Evolutionary conservation across 257 asterid genomes (phyloP), one percentile per base, ranked within the genome.

Genomic region (Solanum etuberosum): DNA sequence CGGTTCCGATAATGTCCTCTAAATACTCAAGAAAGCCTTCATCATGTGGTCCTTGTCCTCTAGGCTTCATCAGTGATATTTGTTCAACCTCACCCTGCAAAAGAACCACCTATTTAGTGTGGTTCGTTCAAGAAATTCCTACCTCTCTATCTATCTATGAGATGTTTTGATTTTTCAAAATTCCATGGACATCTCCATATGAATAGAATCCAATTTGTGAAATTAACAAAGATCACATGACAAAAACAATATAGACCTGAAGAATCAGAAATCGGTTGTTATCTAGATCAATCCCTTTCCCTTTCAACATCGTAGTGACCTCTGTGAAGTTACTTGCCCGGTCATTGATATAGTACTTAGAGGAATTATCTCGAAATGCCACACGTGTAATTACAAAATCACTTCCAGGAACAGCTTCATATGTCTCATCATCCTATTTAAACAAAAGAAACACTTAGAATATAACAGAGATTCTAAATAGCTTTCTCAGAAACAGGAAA

Each of bases 1-100:
- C 90, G 76, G 99, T 97, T 90, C 99, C 99, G 88, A 97, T 96
- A 84, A 97, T 97, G 90, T 97, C 99, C 93, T 97, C 99, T 16
- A 97, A 96, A 91, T 97, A 97, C 93, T 97, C 99, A 11, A 96
- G 98, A 92, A 97, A 97, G 63, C 99, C 99, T 90, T 97, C 99
- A 90, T 97, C 99, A 83, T 97, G 99, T 78, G 99, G 95, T 35
- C 99, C 99, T 88, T 96, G 99, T 89, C 97, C 98, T 91, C 93
- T 97, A 54, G 99, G 99, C 92, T 95, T 97, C 99, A 97, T 97
- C 85, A 97, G 91, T 34, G 99, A 97, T 87, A 97, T 97, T 90
- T 97, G 99, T 89, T 97, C 99, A 61, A 97, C 99, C 93, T 97
- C 99, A 27, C 99, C 99, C 99, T 97, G 92, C 85, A 83, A 85